Evolutionary conservation across 75 land plant species (phyloP), one percentile per base, ranked within the genome.

Genomic region (Selaginella moellendorffii): DNA sequence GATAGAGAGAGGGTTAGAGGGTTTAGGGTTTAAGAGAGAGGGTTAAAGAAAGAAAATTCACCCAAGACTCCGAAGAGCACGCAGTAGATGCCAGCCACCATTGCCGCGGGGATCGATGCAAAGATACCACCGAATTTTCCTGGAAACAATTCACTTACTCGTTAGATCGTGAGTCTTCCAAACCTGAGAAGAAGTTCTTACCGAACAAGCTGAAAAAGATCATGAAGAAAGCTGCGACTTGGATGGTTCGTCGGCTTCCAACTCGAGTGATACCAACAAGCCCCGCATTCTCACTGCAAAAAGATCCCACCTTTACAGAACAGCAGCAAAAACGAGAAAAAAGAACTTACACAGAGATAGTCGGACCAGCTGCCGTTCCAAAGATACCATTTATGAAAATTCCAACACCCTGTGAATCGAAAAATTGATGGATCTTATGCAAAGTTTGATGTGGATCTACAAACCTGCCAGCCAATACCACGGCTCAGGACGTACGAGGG

Each of bases 121-220:
- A 91, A n/a, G n/a, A 91, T 74, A 36, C 84, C 97, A 59, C 97
- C 97, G 67, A 91, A 91, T 76, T 91, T 91, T 1, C 97, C 97
- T 90, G 82, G n/a, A n/a, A 2, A 54, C 25, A 0, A n/a, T n/a
- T n/a, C n/a, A n/a, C n/a, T n/a, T n/a, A n/a, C n/a, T n/a, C n/a
- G 0, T n/a, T 9, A 0, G 12, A 0, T 29, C 2, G 21, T 29
- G 12, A 65, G 9, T 31, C n/a, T 42, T 20, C 22, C 21, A 21
- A 24, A 27, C 28, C 8, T 14, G 26, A 21, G 23, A 14, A 28
- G 23, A 18, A 31, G n/a, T n/a, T 71, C n/a, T 10, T 29, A 82
- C 85, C 85, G 27, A 83, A 71, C n/a, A 83, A 30, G 0, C 76
- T 62, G 54, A 83, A 83, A 65, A 80, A 78, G 1, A 83, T 63